Conservation (phyloP, 495 filamentous ascomycete species). For the Cudoniella acicularis region DNA sequence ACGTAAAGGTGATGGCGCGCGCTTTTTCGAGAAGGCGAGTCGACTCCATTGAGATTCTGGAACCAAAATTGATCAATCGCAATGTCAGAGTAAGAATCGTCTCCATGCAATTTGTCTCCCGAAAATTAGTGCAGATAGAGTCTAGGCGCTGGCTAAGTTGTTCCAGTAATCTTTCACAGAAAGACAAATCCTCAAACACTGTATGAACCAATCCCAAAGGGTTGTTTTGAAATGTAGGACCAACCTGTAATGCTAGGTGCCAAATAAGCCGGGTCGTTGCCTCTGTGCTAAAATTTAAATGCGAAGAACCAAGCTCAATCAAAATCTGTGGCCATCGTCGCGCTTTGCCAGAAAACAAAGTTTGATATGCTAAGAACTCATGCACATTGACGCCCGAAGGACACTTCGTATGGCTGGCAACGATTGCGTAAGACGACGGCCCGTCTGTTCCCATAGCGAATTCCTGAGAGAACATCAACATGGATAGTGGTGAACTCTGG, state of each 20-base stretch:
- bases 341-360: constrained; percentile 37
- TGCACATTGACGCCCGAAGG: constrained; percentile 41
- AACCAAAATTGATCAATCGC: constrained; percentile 22
- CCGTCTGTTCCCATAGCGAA: constrained; percentile 28
- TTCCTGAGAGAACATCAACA: constrained; percentile 15
- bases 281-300: constrained; percentile 51
- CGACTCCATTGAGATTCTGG: not conserved
- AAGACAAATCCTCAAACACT: constrained; percentile 41
- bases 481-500: constrained; percentile 21
- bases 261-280: constrained; percentile 36
- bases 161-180: constrained; percentile 39
- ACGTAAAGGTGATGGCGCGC: constrained; percentile 28
- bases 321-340: constrained; percentile 47
- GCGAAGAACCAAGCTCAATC: constrained; percentile 47
- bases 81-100: constrained; percentile 41
- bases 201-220: constrained; percentile 38
- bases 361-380: constrained; percentile 50
- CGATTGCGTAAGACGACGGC: constrained; percentile 50
- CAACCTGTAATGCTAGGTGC: constrained; percentile 44
- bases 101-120: constrained; percentile 48
- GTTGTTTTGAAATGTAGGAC: constrained; percentile 33
- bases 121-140: constrained; percentile 40
- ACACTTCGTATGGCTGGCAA: constrained; percentile 50
- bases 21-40: constrained; percentile 22
- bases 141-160: constrained; percentile 39